phyloP scores from a whole-genome alignment of 805 yeast species.

The Starmerella floricola region DNA sequence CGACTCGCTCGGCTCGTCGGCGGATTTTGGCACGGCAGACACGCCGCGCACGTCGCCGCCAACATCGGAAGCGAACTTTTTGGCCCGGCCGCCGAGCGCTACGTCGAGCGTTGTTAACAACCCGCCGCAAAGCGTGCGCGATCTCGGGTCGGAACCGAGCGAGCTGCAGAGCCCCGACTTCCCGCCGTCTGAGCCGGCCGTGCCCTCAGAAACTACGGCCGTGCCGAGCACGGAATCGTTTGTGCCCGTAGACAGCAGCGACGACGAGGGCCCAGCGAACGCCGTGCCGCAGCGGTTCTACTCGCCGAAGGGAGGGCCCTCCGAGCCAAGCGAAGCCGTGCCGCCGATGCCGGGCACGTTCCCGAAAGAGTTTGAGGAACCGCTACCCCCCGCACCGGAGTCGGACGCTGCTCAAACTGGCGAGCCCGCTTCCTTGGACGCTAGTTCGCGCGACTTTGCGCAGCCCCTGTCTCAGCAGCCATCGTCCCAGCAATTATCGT shows the following conservation, averaged over 20 bases:
- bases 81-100: constrained; percentile 60
- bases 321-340: background rate
- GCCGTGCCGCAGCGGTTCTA: constrained; percentile 17
- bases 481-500: too few relatives aligned
- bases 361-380: constrained; percentile 2
- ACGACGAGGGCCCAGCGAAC: constrained; percentile 19
- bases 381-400: background rate
- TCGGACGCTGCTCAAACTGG: too few relatives aligned
- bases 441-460: too few relatives aligned
- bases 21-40: constrained; percentile 6
- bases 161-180: constrained; percentile 23
- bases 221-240: constrained; percentile 22
- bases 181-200: constrained; percentile 6
- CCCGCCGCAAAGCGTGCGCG: constrained; percentile 82
- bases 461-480: too few relatives aligned
- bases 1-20: constrained; percentile 2
- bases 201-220: too few relatives aligned
- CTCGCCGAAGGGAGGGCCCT: too few relatives aligned
- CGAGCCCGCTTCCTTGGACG: too few relatives aligned
- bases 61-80: constrained; percentile 14
- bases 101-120: constrained; percentile 88
- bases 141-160: constrained; percentile 32
- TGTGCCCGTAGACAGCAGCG: constrained; percentile 28
- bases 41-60: constrained; percentile 17
- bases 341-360: constrained; percentile 11